A percentile compares a stretch with the other conserved stretches of the same genome.
Conservation (phyloP, 2,329 filamentous ascomycete species). For the Golovinomyces cichoracearum region DNA sequence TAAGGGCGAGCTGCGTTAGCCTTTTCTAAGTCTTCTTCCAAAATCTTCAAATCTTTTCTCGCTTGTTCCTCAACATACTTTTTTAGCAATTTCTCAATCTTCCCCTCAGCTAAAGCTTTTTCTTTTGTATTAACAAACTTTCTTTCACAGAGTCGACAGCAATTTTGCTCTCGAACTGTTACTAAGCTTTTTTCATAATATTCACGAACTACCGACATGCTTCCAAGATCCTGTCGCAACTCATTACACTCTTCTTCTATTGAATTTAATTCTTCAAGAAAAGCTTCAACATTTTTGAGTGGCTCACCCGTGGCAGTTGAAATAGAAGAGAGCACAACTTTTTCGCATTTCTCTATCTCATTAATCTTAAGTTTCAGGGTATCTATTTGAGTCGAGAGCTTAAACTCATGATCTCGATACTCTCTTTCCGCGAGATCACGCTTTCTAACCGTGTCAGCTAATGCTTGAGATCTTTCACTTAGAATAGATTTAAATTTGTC, state of each 20-base stretch:
- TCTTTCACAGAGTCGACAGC: conserved; percentile 52
- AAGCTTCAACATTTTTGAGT: conserved; percentile 25
- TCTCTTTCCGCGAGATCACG: conserved; percentile 48
- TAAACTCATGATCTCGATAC: conserved; percentile 50
- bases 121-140: conserved; percentile 34
- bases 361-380: conserved; percentile 35
- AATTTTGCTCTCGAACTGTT: conserved; percentile 38
- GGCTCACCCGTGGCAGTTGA: conserved; percentile 18
- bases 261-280: conserved; percentile 23
- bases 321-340: conserved; percentile 26
- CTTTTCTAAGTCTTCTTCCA: conserved; percentile 25
- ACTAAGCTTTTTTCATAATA: conserved; percentile 47
- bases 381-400: conserved; percentile 38
- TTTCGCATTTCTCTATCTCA: conserved; percentile 35
- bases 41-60: conserved; percentile 31
- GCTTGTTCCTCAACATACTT: conserved; percentile 35
- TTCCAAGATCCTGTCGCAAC: conserved; percentile 36
- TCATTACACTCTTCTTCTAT: conserved; percentile 26
- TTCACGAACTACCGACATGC: conserved; percentile 40
- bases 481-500: conserved; percentile 38
- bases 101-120: conserved; percentile 37
- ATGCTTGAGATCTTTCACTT: conserved; percentile 27
- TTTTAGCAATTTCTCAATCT: conserved; percentile 36
- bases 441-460: conserved; percentile 39
- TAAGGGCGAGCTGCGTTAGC: conserved; percentile 37